These are phyloP conservation scores for Paecilomyces formosus DNA, from an alignment of 2,329 filamentous ascomycete genomes.

Conservation along the genomic window DNA sequence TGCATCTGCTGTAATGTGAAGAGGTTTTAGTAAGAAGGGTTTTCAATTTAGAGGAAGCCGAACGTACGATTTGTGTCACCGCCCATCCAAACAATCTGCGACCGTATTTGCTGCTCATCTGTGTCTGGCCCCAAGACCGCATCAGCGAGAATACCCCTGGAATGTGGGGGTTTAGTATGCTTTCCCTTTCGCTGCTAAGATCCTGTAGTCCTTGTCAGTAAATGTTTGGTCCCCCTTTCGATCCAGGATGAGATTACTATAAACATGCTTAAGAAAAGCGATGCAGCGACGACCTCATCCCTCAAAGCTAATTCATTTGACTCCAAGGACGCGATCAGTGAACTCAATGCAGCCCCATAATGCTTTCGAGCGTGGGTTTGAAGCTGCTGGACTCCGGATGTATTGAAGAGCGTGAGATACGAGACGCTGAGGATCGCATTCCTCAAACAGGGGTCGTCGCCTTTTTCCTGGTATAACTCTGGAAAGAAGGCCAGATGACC, in stretches of 20 bases:
- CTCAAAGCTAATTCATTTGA: background rate
- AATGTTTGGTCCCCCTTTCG: background rate
- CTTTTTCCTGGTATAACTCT: background rate
- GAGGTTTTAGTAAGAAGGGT: background rate
- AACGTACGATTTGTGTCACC: background rate
- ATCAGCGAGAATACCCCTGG: background rate
- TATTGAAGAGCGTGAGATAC: background rate
- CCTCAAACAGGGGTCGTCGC: background rate
- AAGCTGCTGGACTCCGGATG: background rate
- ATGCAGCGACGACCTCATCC: background rate
- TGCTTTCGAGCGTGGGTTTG: background rate
- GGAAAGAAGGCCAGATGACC: background rate
- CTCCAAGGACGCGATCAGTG: background rate
- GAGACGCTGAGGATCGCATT: background rate
- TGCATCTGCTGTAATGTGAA: background rate
- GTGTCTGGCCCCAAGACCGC: background rate
- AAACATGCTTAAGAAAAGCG: background rate
- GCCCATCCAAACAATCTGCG: background rate
- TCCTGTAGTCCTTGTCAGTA: background rate
- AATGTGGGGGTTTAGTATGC: background rate
- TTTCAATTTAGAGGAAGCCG: background rate
- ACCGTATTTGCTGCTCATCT: background rate
- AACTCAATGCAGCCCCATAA: background rate
- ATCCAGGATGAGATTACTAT: background rate
- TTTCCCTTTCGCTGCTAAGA: background rate